phyloP scores from a whole-genome alignment of 1,284 basidiomycete species.

The Exsudoporus floridanus region DNA sequence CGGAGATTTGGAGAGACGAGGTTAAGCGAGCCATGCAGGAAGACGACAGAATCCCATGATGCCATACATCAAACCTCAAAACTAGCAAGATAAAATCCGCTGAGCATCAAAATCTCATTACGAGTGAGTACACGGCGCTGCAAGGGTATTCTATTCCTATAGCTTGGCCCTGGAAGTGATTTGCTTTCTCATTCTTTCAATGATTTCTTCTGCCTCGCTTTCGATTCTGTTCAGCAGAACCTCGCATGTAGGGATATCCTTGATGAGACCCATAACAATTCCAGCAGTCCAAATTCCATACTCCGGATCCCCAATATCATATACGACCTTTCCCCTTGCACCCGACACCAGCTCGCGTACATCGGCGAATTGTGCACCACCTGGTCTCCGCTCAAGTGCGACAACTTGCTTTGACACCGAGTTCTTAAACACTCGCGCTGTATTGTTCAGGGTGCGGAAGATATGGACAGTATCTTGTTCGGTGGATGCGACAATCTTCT shows the following conservation, averaged over 20 bases:
- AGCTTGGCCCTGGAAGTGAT: conserved; percentile 47
- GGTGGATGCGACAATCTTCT: conserved; percentile 79
- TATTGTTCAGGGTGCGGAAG: conserved; percentile 86
- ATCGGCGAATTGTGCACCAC: conserved; percentile 88
- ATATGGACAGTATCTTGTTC: conserved; percentile 88
- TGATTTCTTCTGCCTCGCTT: conserved; percentile 72
- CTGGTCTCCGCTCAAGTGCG: conserved; percentile 73
- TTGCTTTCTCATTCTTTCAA: conserved; percentile 51
- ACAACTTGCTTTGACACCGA: conserved; percentile 81
- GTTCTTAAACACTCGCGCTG: conserved; percentile 89
- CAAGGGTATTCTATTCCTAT: conserved; percentile 27
- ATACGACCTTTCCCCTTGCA: conserved; percentile 73
- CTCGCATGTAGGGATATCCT: conserved; percentile 85
- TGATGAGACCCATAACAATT: conserved; percentile 79
- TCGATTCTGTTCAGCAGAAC: conserved; percentile 74
- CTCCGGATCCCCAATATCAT: conserved; percentile 83
- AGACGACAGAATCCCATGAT: not conserved
- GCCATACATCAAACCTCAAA: not conserved
- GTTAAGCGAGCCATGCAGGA: conserved; percentile 45
- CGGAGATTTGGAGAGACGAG: conserved; percentile 61
- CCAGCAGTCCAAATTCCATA: conserved; percentile 88
- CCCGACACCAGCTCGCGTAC: conserved; percentile 83
- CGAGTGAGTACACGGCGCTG: not conserved
- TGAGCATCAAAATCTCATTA: not conserved
- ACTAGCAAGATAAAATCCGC: not conserved